Evolutionary conservation across 2,329 filamentous ascomycete species (phyloP).

Genomic region (Arthrobotrys iridis): DNA sequence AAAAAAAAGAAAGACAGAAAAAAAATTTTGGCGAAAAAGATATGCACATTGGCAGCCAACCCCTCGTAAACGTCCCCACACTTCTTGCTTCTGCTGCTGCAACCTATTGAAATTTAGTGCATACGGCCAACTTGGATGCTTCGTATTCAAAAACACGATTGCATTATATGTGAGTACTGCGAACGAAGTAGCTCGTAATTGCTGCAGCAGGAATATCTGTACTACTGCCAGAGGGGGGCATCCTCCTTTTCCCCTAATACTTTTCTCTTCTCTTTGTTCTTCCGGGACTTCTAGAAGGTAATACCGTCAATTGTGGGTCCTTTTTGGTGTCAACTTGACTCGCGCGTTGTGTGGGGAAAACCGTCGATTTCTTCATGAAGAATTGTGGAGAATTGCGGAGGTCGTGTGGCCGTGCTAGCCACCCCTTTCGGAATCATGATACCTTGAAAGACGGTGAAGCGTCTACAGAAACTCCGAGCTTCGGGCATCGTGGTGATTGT

Average conservation of each 20-base stretch:
- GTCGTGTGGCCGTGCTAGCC: constrained; percentile 30
- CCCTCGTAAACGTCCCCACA: not conserved
- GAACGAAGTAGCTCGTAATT: not conserved
- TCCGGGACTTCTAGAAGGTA: constrained; percentile 41
- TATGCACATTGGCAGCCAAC: not conserved
- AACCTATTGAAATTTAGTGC: too few relatives aligned
- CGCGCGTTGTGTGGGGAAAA: constrained; percentile 24
- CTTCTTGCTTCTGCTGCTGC: not conserved
- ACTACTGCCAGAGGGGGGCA: constrained; percentile 8
- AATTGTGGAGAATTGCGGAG: constrained; percentile 37
- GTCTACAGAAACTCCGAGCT: not conserved
- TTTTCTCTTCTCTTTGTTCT: constrained; percentile 17
- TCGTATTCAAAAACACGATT: constrained; percentile 28
- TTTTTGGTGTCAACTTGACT: not conserved
- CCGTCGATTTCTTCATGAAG: not conserved
- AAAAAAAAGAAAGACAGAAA: too few relatives aligned
- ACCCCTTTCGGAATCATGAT: not conserved
- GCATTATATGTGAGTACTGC: constrained; percentile 18
- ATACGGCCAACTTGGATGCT: too few relatives aligned
- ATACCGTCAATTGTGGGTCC: constrained; percentile 23
- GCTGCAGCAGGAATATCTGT: not conserved
- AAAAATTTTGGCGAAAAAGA: constrained; percentile 22
- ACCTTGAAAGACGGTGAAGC: not conserved
- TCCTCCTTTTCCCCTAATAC: constrained; percentile 9
- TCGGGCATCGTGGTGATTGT: not conserved